phyloP scores from a whole-genome alignment of 352 stramenopile genomes.

The Pythium dissotocum region DNA sequence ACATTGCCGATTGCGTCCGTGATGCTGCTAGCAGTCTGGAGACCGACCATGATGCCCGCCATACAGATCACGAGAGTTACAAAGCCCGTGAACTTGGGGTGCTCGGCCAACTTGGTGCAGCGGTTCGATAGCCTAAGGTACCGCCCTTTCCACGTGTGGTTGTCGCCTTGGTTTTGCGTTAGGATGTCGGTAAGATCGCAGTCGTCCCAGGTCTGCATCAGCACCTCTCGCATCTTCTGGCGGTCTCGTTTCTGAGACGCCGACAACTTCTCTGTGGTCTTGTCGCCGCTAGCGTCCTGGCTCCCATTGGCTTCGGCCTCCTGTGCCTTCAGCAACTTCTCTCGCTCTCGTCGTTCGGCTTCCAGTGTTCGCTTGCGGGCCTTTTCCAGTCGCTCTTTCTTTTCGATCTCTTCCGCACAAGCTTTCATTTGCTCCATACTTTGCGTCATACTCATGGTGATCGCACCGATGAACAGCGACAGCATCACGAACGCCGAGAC shows the following conservation, averaged over 20 bases:
- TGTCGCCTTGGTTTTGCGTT: constrained; percentile 46
- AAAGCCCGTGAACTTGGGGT: constrained; percentile 62
- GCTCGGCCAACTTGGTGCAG: constrained; percentile 55
- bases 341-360: constrained; percentile 43
- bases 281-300: neutral
- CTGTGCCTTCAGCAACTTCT: constrained; percentile 34
- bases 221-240: constrained; percentile 73
- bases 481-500: constrained; percentile 90
- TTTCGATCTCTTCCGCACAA: constrained; percentile 63
- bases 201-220: constrained; percentile 78
- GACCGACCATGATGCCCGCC: constrained; percentile 71
- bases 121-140: constrained; percentile 48
- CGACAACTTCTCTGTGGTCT: constrained; percentile 47
- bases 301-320: constrained; percentile 17
- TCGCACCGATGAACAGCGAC: constrained; percentile 88
- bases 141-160: constrained; percentile 43
- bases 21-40: constrained; percentile 68
- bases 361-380: constrained; percentile 54
- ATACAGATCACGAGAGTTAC: constrained; percentile 79
- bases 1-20: constrained; percentile 49
- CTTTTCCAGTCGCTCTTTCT: constrained; percentile 61
- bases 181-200: constrained; percentile 71
- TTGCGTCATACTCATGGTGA: constrained; percentile 91
- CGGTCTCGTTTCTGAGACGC: constrained; percentile 54
- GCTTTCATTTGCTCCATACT: constrained; percentile 89